Evolutionary conservation across 441 rosid species (phyloP).

Genomic region (Viola pubescens): DNA sequence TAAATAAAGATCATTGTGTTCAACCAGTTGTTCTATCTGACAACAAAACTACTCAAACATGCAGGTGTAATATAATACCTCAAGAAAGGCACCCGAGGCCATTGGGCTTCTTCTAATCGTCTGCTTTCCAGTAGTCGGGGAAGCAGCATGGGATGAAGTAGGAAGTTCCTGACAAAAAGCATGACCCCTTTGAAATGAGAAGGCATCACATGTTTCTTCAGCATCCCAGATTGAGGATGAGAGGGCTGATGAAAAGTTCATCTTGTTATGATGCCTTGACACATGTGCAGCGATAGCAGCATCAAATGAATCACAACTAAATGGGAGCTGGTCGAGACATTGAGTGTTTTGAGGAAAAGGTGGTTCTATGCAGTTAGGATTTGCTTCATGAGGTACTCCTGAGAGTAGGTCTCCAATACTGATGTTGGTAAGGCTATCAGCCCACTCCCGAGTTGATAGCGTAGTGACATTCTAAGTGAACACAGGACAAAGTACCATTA

Average conservation of each 20-base stretch:
- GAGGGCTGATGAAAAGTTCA: slow-evolving; percentile 37
- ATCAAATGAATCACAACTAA: slow-evolving; percentile 92
- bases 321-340: slow-evolving; percentile 52
- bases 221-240: slow-evolving; percentile 84
- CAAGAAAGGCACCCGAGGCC: slow-evolving; percentile 24
- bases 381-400: slow-evolving; percentile 49
- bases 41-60: slow-evolving; percentile 12
- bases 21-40: slow-evolving; percentile 1
- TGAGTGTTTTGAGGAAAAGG: slow-evolving; percentile 35
- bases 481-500: slow-evolving; percentile 37
- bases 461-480: slow-evolving; percentile 27
- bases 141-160: slow-evolving; percentile 24
- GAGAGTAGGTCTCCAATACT: slow-evolving; percentile 86
- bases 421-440: slow-evolving; percentile 87
- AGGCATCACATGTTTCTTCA: slow-evolving; percentile 97
- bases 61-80: slow-evolving; percentile 34
- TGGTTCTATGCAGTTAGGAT: slow-evolving; percentile 30
- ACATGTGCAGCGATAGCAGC: slow-evolving; percentile 97
- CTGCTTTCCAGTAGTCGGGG: slow-evolving; percentile 27
- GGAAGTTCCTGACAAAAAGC: slow-evolving; percentile 24
- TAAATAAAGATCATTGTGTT: slow-evolving; percentile 8
- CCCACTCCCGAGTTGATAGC: slow-evolving; percentile 81
- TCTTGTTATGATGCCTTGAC: slow-evolving; percentile 60
- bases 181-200: slow-evolving; percentile 55
- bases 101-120: slow-evolving; percentile 20